Base-by-base conservation (phyloP, 306 rosid species). In the Urtica urens region DNA sequence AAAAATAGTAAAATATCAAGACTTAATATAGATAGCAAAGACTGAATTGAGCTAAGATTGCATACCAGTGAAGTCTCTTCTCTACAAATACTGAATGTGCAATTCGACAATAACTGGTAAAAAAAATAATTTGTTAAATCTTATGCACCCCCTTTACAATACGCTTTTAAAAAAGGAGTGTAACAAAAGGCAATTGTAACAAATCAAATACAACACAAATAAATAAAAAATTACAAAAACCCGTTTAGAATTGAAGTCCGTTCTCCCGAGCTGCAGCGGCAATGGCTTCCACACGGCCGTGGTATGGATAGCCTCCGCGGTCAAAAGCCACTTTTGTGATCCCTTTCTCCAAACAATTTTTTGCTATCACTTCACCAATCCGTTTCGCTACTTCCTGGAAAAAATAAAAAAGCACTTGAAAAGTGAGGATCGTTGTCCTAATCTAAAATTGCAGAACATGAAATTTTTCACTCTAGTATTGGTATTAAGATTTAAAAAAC, bases 291-390 rank as follows among this genome's bases (percentile, higher is more conserved):
- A 92, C 78, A 46, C 99, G 96, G 14, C 99, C 96, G 53, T 92
- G 99, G 67, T 92, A 92, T 1, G 93, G 94, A 67, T 77, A 84
- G 44, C 97, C 95, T 68, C 95, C 97, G 19, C 95, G 62, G 68
- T 90, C 97, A 34, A 81, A 90, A 60, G 85, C 95, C 51, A 90
- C 97, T 66, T 79, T 84, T 45, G 90, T 70, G 61, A 90, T 90
- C 31, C 97, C 97, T 56, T 84, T 90, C 78, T 81, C 95, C 59
- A 84, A 29, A 72, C 97, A 90, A 9, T 72, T 72, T 67, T 71
- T 84, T 43, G 97, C 95, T 34, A 92, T 85, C 66, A 70, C 73
- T 79, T 85, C 94, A 57, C 99, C 99, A 26, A 92, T 65, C 76
- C 60, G 79, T 69, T 73, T 85, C 68, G 99, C 99, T 54, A 79